Evolutionary conservation across 164 flowering plant species (phyloP).

Genomic region (Magnolia officinalis): DNA sequence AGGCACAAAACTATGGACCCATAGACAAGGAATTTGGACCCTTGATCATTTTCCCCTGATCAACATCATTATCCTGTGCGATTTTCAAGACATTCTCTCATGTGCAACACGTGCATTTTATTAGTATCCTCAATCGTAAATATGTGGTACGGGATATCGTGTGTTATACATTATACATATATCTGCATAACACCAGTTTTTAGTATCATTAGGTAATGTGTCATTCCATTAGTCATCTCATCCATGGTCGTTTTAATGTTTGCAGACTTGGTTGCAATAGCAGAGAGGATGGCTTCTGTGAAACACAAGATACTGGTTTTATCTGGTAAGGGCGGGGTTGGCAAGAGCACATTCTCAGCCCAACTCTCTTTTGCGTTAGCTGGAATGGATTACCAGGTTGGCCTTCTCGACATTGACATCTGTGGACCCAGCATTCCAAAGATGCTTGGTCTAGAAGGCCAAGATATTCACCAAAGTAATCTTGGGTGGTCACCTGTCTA

Average conservation of each 20-base stretch:
- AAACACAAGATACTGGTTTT: conserved; percentile 89
- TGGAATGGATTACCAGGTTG: conserved; percentile 80
- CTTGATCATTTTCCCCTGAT: too few relatives aligned
- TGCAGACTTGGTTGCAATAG: conserved; percentile 81
- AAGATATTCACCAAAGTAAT: conserved; percentile 85
- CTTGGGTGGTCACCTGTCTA: conserved; percentile 93
- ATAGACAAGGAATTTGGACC: too few relatives aligned
- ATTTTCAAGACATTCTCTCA: too few relatives aligned
- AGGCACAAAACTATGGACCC: too few relatives aligned
- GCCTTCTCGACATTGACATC: conserved; percentile 87
- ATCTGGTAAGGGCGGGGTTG: conserved; percentile 98
- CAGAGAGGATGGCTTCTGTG: conserved; percentile 86
- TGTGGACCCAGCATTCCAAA: conserved; percentile 97
- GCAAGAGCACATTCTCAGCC: conserved; percentile 95
- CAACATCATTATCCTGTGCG: too few relatives aligned
- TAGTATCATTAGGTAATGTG: not conserved
- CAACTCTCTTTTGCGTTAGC: conserved; percentile 85
- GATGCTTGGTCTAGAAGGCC: conserved; percentile 97
- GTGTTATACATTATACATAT: too few relatives aligned
- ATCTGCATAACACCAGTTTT: too few relatives aligned
- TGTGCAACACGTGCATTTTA: too few relatives aligned
- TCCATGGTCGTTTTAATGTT: not conserved
- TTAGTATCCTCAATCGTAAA: too few relatives aligned
- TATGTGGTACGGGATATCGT: too few relatives aligned
- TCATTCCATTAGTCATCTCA: not conserved